These are phyloP conservation scores for Trametes meyenii DNA, from an alignment of 768 basidiomycete genomes.

Conservation along the genomic window DNA sequence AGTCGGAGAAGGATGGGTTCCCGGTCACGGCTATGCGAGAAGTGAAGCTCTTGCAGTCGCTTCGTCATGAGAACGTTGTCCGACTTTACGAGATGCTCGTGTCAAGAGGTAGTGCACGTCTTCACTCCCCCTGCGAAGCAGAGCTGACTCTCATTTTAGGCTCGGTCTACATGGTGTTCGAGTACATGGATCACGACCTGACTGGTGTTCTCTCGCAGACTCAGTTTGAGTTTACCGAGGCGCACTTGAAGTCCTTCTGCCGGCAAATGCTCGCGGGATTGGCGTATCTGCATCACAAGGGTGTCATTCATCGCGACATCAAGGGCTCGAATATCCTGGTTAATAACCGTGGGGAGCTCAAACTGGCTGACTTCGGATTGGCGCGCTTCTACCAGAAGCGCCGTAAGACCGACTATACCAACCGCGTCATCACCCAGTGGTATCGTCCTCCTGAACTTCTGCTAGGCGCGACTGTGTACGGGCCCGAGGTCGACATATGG, in stretches of 20 bases:
- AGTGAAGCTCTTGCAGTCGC: slow-evolving; percentile 93
- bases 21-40: slow-evolving; percentile 99
- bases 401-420: slow-evolving; percentile 93
- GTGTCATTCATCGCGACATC: slow-evolving; percentile 97
- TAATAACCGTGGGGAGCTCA: slow-evolving; percentile 88
- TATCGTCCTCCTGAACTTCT: slow-evolving; percentile 95
- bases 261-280: slow-evolving; percentile 95
- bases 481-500: slow-evolving; percentile 99
- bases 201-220: slow-evolving; percentile 93
- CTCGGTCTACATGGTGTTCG: slow-evolving; percentile 98
- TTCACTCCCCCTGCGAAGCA: neutral
- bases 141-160: slow-evolving; percentile 48
- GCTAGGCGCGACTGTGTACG: slow-evolving; percentile 95
- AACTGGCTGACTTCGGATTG: slow-evolving; percentile 96
- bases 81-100: slow-evolving; percentile 98
- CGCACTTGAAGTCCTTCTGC: slow-evolving; percentile 94
- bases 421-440: slow-evolving; percentile 98
- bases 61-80: slow-evolving; percentile 90
- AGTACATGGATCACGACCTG: slow-evolving; percentile 99
- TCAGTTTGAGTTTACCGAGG: slow-evolving; percentile 80
- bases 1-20: slow-evolving; percentile 95
- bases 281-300: slow-evolving; percentile 93
- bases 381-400: slow-evolving; percentile 96
- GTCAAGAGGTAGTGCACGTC: slow-evolving; percentile 70
- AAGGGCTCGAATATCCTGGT: slow-evolving; percentile 98